Conservation (phyloP, 1,284 basidiomycete species). For the Melampsora larici-populina region DNA sequence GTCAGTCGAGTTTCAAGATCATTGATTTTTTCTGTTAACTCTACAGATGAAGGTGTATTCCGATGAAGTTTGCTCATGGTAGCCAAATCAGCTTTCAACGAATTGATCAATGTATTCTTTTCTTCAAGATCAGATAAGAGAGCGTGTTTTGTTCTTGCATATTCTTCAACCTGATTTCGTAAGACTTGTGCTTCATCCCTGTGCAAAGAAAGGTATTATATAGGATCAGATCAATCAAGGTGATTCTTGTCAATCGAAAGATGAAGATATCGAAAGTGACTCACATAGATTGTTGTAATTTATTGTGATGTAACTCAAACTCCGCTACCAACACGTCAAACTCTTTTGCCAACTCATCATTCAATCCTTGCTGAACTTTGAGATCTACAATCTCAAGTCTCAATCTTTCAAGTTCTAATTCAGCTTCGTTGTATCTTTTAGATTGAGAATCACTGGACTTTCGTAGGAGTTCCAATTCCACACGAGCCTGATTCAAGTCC, state of each 20-base stretch:
- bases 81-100: conserved; percentile 24
- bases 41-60: not conserved
- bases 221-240: not conserved
- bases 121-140: conserved; percentile 3
- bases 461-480: not conserved
- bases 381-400: conserved; percentile 10
- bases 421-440: not conserved
- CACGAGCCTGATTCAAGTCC: conserved; percentile 1
- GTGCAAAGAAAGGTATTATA: not conserved
- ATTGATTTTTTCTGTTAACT: not conserved
- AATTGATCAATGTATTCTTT: conserved; percentile 16
- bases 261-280: not conserved
- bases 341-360: conserved; percentile 4
- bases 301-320: conserved; percentile 3
- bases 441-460: not conserved
- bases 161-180: not conserved
- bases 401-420: not conserved
- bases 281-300: conserved; percentile 14
- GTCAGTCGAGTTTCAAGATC: conserved; percentile 1
- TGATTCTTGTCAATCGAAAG: not conserved
- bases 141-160: not conserved
- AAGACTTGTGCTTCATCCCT: not conserved
- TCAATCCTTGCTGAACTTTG: conserved; percentile 6
- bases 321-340: conserved; percentile 14
- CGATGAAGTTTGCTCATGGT: conserved; percentile 28